Evolutionary conservation across 1,284 basidiomycete species (phyloP), one percentile per base, ranked within the genome.

Genomic region (Pseudozyma sp.): DNA sequence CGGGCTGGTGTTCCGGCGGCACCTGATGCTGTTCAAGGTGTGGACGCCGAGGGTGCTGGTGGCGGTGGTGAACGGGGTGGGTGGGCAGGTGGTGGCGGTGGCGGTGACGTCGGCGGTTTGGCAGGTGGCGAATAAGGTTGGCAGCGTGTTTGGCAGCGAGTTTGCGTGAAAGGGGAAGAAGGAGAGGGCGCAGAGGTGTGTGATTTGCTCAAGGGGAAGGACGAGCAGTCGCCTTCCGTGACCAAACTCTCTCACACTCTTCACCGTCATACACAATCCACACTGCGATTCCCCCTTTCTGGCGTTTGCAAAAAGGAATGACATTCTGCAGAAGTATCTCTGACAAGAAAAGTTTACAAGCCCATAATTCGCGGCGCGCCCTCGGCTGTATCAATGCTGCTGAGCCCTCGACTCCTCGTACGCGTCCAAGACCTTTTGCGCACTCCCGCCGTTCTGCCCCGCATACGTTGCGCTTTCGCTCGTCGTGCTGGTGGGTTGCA

Each of bases 11-110:
- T 87, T 98, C 57, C 85, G 94, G 60, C 85, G 96, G 43, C 97
- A 99, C 85, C 85, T 99, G 75, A 98, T 99, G 95, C 94, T 98
- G 39, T 99, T 96, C 94, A 98, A 98, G 86, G 91, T 97, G 6
- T 99, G 98, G 83, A 94, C 94, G 33, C 97, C 97, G 53, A 87
- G 95, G 64, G 96, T 95, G 83, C 95, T 97, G 91, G 84, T 89
- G 14, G 91, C 89, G 0, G 92, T 88, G 0, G 81, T 87, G 4
- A 83, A 82, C 13, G 72, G 87, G 33, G 58, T 89, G 7, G 71
- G 85, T 0, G 85, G 87, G 6, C 87, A 89, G 76, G 13, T 87
- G 2, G 84, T 83, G 6, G 57, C 87, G 10, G 52, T 88, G 9
- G 24, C 87, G 10, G 79, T 64, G 0, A 42, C 61, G 1, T 24